These are phyloP conservation scores for Trametes versicolor DNA, from an alignment of 1,284 basidiomycete genomes.

Conservation along the genomic window DNA sequence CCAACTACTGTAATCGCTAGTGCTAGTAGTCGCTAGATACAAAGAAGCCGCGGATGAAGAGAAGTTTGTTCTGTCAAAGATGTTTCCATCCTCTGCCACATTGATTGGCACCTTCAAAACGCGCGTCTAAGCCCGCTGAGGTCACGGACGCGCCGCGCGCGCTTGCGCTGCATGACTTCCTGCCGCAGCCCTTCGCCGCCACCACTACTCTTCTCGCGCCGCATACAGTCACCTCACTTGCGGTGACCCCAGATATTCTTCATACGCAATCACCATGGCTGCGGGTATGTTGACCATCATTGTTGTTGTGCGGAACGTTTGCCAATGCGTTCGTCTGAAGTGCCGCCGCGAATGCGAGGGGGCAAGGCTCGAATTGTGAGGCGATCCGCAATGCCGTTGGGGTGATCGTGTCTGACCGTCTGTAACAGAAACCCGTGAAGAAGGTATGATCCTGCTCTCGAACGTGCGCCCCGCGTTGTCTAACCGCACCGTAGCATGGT, in stretches of 20 bases:
- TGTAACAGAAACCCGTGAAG: constrained; percentile 61
- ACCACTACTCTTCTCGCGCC: background rate
- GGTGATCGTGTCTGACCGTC: constrained; percentile 33
- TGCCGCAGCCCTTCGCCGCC: constrained; percentile 9
- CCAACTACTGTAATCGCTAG: constrained; percentile 33
- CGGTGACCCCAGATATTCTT: background rate
- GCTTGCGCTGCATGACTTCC: constrained; percentile 7
- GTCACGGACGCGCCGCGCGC: constrained; percentile 8
- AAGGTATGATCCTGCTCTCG: constrained; percentile 50
- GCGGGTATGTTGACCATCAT: constrained; percentile 23
- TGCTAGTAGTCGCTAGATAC: constrained; percentile 32
- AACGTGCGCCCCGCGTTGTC: constrained; percentile 15
- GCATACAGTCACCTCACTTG: background rate
- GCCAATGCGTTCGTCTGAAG: constrained; percentile 10
- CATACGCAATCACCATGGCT: constrained; percentile 17
- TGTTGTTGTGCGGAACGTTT: background rate
- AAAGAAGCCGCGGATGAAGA: constrained; percentile 9
- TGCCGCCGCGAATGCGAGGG: constrained; percentile 39
- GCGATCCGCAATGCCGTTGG: constrained; percentile 32
- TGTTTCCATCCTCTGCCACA: background rate
- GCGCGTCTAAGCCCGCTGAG: constrained; percentile 6
- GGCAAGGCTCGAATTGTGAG: constrained; percentile 56
- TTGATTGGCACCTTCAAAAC: background rate
- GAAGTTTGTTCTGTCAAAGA: background rate
- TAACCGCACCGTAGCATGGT: constrained; percentile 60